Evolutionary conservation across 208 protist genomes (phyloP).

Genomic region (Herpetomonas samuelpessoai): DNA sequence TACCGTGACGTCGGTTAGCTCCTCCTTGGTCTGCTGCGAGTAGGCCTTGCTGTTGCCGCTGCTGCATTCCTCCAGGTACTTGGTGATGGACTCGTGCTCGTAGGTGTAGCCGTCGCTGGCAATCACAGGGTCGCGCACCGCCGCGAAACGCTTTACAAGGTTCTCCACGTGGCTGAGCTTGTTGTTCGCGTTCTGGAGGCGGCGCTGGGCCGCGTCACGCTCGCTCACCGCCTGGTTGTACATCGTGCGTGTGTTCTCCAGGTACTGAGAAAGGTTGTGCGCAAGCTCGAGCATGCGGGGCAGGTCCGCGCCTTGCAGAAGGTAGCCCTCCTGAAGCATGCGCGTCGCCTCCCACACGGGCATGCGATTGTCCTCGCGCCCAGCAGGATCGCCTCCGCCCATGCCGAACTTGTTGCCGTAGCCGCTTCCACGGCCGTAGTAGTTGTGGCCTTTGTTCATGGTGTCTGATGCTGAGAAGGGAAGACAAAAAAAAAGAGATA

Average conservation of each 20-base stretch:
- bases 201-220: slow-evolving; percentile 47
- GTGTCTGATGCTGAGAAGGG: neutral
- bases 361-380: slow-evolving; percentile 20
- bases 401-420: slow-evolving; percentile 1
- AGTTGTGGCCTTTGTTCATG: slow-evolving; percentile 12
- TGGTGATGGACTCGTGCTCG: slow-evolving; percentile 54
- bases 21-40: slow-evolving; percentile 85
- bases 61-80: slow-evolving; percentile 76
- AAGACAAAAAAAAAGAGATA: slow-evolving; percentile 9
- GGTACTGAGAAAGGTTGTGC: slow-evolving; percentile 35
- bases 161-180: slow-evolving; percentile 62
- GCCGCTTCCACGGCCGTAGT: slow-evolving; percentile 3
- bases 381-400: neutral
- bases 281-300: slow-evolving; percentile 38
- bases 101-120: slow-evolving; percentile 90
- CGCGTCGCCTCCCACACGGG: slow-evolving; percentile 55
- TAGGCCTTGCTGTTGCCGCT: slow-evolving; percentile 74
- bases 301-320: slow-evolving; percentile 26
- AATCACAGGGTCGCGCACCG: slow-evolving; percentile 74
- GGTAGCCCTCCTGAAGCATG: slow-evolving; percentile 45
- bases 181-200: slow-evolving; percentile 49
- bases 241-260: slow-evolving; percentile 57
- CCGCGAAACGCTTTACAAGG: slow-evolving; percentile 62
- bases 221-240: slow-evolving; percentile 72
- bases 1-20: slow-evolving; percentile 75